Evolutionary conservation across 306 rosid genomes (phyloP), one percentile per base, ranked within the genome.

Genomic region (Cicer judaicum): DNA sequence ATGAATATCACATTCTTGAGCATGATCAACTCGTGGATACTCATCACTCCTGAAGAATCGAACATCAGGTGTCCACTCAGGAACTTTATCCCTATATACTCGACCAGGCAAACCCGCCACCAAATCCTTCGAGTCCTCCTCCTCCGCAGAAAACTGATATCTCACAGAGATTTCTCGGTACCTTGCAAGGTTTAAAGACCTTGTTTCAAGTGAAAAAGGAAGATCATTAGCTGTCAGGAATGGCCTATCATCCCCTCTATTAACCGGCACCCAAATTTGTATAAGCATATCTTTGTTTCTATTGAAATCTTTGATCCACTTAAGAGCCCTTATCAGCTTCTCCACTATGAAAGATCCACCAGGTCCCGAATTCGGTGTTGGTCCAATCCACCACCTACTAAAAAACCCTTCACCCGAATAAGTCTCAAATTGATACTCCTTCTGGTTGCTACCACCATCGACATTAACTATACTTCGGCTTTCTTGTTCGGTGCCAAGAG

Each of bases 41-140:
- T 95, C 99, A 1, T 90, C 87, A n/a, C 78, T 89, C 75, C 83
- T 81, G 34, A 90, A 95, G 83, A 84, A 86, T 55, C 88, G 83
- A 70, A 90, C 99, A 76, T 95, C 99, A 57, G 99, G 99, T 57
- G 96, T 92, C 99, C 99, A 95, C 84, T 95, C 99, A 36, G 98
- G 98, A 81, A 90, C 89, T 91, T 79, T 86, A 11, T 86, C 83
- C 13, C 70, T 68, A 65, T 84, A 95, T n/a, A 92, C 99, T 67
- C 99, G 80, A 55, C 99, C 92, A 0, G 98, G 99, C 86, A 95
- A 80, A 14, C 99, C 99, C 16, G 47, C 41, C 56, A 79, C 65
- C 72, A 84, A 61, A 52, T 79, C 90, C 79, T 83, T 71, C 10
- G 88, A 83, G 52, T 82, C 88, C 36, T 82, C 89, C 46, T 85